phyloP scores from a whole-genome alignment of 257 asterid genomes.

The Nicotiana paniculata region DNA sequence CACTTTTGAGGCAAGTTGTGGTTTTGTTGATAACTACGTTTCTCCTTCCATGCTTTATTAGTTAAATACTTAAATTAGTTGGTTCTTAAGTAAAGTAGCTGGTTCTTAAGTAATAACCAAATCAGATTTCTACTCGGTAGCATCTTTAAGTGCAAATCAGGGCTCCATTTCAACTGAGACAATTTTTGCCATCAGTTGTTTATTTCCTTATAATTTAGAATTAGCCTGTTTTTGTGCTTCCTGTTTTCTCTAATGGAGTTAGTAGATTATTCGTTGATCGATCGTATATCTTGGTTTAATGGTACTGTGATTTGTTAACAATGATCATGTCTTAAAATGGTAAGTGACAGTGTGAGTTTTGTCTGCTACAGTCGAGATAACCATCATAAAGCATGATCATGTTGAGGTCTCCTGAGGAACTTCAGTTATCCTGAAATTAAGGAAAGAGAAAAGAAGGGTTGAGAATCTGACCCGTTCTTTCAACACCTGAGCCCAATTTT shows the following conservation, averaged over 20 bases:
- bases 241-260: background rate
- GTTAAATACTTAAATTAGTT: background rate
- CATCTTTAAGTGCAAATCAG: background rate
- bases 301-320: background rate
- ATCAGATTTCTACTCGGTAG: background rate
- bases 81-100: background rate
- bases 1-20: background rate
- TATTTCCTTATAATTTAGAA: background rate
- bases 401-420: slow-evolving; percentile 5
- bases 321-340: background rate
- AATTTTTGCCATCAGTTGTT: background rate
- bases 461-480: background rate
- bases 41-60: background rate
- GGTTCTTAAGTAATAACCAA: background rate
- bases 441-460: background rate
- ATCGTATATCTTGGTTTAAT: background rate
- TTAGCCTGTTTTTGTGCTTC: background rate
- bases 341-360: background rate
- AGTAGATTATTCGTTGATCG: background rate
- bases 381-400: background rate
- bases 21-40: background rate
- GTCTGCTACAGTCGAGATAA: background rate
- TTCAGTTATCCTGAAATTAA: background rate
- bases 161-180: background rate
- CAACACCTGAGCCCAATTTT: background rate